phyloP scores from a whole-genome alignment of 2,329 filamentous ascomycete species.

The Scolecobasidium constrictum region DNA sequence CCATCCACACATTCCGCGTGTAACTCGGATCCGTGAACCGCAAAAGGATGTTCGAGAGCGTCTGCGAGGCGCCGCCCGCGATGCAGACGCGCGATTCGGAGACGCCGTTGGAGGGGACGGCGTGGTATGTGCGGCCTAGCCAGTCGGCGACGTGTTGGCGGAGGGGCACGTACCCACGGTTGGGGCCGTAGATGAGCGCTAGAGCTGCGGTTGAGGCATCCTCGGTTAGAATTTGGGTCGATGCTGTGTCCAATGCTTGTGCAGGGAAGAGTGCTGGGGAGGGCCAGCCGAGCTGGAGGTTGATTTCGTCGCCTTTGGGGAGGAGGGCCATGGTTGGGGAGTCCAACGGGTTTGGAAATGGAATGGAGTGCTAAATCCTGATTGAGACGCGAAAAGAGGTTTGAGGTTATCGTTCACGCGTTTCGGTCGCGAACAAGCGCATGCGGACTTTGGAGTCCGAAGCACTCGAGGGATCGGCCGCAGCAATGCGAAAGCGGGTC shows the following conservation, averaged over 20 bases:
- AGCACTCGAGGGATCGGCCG: too few relatives aligned
- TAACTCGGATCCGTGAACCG: slow-evolving; percentile 70
- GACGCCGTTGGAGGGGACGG: neutral
- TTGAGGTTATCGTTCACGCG: too few relatives aligned
- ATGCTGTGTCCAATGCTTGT: neutral
- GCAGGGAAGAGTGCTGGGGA: neutral
- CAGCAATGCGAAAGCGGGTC: too few relatives aligned
- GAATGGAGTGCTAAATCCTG: too few relatives aligned
- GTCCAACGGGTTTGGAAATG: too few relatives aligned
- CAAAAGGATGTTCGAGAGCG: slow-evolving; percentile 63
- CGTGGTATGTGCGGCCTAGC: neutral
- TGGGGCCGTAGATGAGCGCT: neutral
- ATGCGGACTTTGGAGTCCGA: too few relatives aligned
- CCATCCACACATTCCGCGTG: slow-evolving; percentile 68
- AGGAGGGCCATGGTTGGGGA: too few relatives aligned
- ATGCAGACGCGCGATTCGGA: slow-evolving; percentile 57
- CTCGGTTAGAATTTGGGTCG: neutral
- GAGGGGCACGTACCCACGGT: slow-evolving; percentile 1
- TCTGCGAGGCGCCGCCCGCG: slow-evolving; percentile 78
- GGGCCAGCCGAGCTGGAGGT: neutral
- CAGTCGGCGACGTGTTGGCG: neutral
- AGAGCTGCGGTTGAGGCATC: neutral
- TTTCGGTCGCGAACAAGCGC: too few relatives aligned
- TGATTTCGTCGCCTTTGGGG: neutral
- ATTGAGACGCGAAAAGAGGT: too few relatives aligned